Conservation (phyloP, 2,329 filamentous ascomycete species). For the Beauveria bassiana region DNA sequence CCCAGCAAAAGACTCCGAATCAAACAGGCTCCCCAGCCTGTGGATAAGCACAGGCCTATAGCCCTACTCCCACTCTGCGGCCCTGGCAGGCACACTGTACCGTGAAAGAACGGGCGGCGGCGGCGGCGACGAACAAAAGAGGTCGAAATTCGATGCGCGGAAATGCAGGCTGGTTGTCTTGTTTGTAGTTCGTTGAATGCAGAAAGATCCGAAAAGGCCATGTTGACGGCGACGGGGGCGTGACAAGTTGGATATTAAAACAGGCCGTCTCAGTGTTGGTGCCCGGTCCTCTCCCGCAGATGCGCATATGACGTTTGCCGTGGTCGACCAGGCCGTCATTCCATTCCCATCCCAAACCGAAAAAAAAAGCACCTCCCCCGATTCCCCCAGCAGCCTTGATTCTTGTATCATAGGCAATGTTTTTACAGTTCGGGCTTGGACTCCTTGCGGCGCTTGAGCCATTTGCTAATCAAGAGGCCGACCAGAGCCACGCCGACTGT, state of each 20-base stretch:
- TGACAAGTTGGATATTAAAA: not conserved
- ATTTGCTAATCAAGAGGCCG: slow-evolving; percentile 25
- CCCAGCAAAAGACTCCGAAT: not conserved
- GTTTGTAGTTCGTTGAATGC: not conserved
- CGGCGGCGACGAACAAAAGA: not conserved
- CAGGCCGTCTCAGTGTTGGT: not conserved
- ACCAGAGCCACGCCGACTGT: slow-evolving; percentile 27
- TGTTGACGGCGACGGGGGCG: not conserved
- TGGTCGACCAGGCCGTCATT: not conserved
- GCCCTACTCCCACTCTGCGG: not conserved
- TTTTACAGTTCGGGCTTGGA: slow-evolving; percentile 22
- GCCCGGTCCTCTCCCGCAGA: not conserved
- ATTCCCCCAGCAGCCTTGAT: not conserved
- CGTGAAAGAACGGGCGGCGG: not conserved
- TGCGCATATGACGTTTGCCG: not conserved
- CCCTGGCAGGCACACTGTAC: not conserved
- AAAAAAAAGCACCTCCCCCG: not conserved
- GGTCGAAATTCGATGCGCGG: not conserved
- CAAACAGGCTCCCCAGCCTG: not conserved
- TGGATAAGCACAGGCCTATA: not conserved
- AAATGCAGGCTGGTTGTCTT: not conserved
- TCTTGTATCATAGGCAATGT: not conserved
- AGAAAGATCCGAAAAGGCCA: not conserved
- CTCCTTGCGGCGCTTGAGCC: slow-evolving; percentile 25
- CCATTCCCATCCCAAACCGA: not conserved